phyloP scores from a whole-genome alignment of 768 basidiomycete species.

The Mycena galericulata region DNA sequence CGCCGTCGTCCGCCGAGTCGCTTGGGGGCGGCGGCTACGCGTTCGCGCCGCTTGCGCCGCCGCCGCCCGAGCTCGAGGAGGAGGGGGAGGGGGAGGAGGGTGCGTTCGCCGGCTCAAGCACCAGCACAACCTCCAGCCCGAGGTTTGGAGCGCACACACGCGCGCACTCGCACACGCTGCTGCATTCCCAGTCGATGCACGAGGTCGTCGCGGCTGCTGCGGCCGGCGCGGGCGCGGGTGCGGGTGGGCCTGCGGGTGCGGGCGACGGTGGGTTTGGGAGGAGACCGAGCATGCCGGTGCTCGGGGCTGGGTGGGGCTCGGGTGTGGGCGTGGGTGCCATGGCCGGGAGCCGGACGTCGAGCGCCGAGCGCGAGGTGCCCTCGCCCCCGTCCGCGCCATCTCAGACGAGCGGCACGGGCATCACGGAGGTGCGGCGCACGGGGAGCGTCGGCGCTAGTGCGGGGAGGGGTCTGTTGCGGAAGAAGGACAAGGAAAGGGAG shows the following conservation, averaged over 20 bases:
- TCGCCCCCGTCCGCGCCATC: background rate
- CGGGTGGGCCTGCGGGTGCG: too few relatives aligned
- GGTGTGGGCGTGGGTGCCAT: conserved; percentile 22
- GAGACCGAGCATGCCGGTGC: conserved; percentile 41
- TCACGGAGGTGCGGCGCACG: conserved; percentile 26
- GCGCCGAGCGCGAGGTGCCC: background rate
- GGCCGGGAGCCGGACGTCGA: conserved; percentile 24
- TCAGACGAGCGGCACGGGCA: background rate
- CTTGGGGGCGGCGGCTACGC: conserved; percentile 34
- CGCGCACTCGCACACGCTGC: conserved; percentile 29
- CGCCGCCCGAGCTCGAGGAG: conserved; percentile 8
- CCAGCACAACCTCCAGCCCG: background rate
- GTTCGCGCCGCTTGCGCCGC: conserved; percentile 38
- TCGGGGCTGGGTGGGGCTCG: conserved; percentile 20
- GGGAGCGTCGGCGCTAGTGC: background rate
- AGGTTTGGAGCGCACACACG: conserved; percentile 4
- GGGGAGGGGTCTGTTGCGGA: conserved; percentile 30
- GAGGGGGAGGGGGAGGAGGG: background rate
- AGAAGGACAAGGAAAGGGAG: conserved; percentile 28
- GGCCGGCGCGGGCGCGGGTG: background rate
- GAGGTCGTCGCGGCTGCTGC: conserved; percentile 1
- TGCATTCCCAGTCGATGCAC: conserved; percentile 33
- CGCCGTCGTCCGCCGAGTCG: conserved; percentile 50
- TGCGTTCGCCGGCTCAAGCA: background rate
- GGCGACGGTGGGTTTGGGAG: conserved; percentile 19